Evolutionary conservation across 345 rosid species (phyloP).

Genomic region (Salix koriyanagi): DNA sequence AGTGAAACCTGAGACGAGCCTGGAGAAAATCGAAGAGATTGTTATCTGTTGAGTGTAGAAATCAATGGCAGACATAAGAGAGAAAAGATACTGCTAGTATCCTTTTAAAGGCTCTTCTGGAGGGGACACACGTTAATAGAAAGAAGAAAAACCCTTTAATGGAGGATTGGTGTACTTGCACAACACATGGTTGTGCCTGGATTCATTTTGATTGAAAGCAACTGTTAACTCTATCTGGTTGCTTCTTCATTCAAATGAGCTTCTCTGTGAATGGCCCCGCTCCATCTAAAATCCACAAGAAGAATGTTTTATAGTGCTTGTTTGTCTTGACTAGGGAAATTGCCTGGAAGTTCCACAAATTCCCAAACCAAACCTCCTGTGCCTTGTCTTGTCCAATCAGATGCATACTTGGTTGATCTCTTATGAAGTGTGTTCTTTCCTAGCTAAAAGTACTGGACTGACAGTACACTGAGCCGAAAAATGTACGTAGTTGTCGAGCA

Average conservation of each 20-base stretch:
- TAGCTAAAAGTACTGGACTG: no score
- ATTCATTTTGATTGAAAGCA: not conserved
- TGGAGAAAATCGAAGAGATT: not conserved
- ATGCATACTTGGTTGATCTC: no score
- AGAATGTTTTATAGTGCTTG: not conserved
- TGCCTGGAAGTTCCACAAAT: slow-evolving; percentile 8
- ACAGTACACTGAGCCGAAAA: no score
- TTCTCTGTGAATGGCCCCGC: not conserved
- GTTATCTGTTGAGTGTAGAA: not conserved
- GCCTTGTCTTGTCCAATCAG: no score
- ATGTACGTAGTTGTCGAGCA: no score
- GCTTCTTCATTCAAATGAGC: not conserved
- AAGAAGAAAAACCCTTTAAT: no score
- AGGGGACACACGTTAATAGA: no score
- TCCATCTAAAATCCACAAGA: not conserved
- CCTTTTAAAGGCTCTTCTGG: no score
- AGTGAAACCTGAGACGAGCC: not conserved
- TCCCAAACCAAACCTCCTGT: not conserved
- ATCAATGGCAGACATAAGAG: not conserved
- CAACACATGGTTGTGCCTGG: not conserved
- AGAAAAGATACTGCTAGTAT: not conserved
- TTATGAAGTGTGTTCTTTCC: no score
- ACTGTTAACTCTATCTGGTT: not conserved
- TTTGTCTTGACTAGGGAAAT: not conserved
- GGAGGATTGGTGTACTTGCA: not conserved